Conservation (phyloP, 1,139 yeast genomes). For the Candida freyschussii region DNA sequence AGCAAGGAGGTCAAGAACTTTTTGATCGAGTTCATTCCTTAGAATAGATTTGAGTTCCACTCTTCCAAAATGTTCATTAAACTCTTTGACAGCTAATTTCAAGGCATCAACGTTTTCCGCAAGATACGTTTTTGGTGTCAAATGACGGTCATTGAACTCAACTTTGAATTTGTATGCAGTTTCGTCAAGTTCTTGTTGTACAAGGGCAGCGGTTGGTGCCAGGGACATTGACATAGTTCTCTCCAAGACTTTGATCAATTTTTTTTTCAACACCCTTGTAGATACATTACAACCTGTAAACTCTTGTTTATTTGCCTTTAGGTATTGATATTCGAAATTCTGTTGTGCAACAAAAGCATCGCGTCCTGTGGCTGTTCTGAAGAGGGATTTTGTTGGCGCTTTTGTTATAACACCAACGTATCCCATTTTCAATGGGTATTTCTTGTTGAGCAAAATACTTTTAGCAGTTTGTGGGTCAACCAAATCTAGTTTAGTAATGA, state of each 20-base stretch:
- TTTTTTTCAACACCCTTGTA: slow-evolving; percentile 68
- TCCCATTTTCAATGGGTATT: slow-evolving; percentile 91
- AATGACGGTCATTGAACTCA: slow-evolving; percentile 88
- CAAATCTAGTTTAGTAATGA: slow-evolving; percentile 86
- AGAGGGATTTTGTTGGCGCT: slow-evolving; percentile 45
- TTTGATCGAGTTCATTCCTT: slow-evolving; percentile 83
- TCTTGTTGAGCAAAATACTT: slow-evolving; percentile 63
- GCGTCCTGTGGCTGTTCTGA: slow-evolving; percentile 33
- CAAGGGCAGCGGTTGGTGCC: slow-evolving; percentile 80
- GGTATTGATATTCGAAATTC: slow-evolving; percentile 55
- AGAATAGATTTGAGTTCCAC: slow-evolving; percentile 74
- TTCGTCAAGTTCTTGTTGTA: slow-evolving; percentile 90
- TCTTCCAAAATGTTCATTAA: slow-evolving; percentile 78
- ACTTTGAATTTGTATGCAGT: slow-evolving; percentile 91
- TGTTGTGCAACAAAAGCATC: slow-evolving; percentile 56
- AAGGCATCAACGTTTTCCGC: slow-evolving; percentile 88
- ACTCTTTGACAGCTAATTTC: slow-evolving; percentile 82
- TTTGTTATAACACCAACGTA: slow-evolving; percentile 95
- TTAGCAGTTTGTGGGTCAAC: slow-evolving; percentile 75
- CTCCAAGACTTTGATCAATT: slow-evolving; percentile 82
- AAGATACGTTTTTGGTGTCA: slow-evolving; percentile 90
- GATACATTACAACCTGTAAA: slow-evolving; percentile 70
- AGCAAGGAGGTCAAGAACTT: slow-evolving; percentile 79
- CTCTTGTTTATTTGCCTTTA: slow-evolving; percentile 55
- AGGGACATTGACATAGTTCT: slow-evolving; percentile 86